phyloP scores from a whole-genome alignment of 176 grass and related monocot species.

The Stipa capillata region DNA sequence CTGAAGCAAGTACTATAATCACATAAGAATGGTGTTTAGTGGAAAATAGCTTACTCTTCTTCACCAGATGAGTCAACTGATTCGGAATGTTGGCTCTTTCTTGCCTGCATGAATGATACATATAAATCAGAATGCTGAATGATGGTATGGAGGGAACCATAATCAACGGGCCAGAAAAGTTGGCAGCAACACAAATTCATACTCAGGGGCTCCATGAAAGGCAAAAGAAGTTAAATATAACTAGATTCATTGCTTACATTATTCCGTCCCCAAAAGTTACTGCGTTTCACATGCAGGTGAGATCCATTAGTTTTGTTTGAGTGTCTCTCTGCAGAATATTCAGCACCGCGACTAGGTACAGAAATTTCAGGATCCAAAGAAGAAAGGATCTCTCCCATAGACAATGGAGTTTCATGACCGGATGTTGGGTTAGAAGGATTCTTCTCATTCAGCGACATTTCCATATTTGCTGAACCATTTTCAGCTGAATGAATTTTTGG shows the following conservation, averaged over 20 bases:
- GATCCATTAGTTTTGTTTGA: conserved; percentile 68
- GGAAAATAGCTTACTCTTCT: conserved; percentile 80
- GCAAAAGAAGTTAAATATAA: conserved; percentile 5
- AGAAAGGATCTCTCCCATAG: conserved; percentile 99
- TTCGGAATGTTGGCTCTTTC: conserved; percentile 75
- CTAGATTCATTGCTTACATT: conserved; percentile 50
- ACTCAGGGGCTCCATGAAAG: not conserved
- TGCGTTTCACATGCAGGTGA: conserved; percentile 51
- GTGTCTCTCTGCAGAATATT: conserved; percentile 65
- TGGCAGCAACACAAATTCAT: not conserved
- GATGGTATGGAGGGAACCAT: not conserved
- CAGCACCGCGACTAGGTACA: conserved; percentile 40
- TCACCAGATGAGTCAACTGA: conserved; percentile 94
- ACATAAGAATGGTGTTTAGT: conserved; percentile 5
- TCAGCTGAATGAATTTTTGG: conserved; percentile 36
- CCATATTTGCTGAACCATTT: conserved; percentile 34
- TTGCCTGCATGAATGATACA: conserved; percentile 53
- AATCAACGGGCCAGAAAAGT: not conserved
- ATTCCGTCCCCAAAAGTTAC: conserved; percentile 85
- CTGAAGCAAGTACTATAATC: not conserved
- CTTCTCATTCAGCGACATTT: conserved; percentile 39
- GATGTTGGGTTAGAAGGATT: conserved; percentile 35
- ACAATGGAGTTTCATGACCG: conserved; percentile 52
- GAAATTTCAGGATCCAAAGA: conserved; percentile 86
- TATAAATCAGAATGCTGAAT: conserved; percentile 22